A percentile compares a stretch with the other conserved stretches of the same genome.
phyloP scores from a whole-genome alignment of 148 eudicot genomes.

The Amaranthus palmeri region DNA sequence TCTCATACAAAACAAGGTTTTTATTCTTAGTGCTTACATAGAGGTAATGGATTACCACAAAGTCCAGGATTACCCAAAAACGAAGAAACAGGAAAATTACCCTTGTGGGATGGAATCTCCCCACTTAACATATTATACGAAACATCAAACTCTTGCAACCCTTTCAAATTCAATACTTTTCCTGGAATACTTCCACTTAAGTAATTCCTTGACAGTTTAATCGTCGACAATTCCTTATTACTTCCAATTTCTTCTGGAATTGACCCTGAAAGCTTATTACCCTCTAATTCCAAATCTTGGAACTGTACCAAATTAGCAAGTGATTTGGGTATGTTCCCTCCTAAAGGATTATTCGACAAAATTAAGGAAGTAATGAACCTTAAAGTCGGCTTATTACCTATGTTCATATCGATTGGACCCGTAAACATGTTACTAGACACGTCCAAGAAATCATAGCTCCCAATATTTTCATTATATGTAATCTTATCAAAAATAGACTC shows the following conservation, averaged over 20 bases:
- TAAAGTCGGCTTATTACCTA: constrained; percentile 39
- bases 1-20: too few species aligned
- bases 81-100: constrained; percentile 40
- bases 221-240: constrained; percentile 27
- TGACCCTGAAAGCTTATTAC: constrained; percentile 31
- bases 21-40: constrained; percentile 31
- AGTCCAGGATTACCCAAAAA: constrained; percentile 57
- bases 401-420: constrained; percentile 37
- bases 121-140: constrained; percentile 62
- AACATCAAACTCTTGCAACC: constrained; percentile 48
- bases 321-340: constrained; percentile 55
- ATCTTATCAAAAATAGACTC: constrained; percentile 29
- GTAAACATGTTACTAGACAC: constrained; percentile 50
- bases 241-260: constrained; percentile 53
- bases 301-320: constrained; percentile 42
- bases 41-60: constrained; percentile 77
- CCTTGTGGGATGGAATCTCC: constrained; percentile 52
- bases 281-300: constrained; percentile 35
- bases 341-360: constrained; percentile 49
- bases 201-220: constrained; percentile 43
- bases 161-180: constrained; percentile 38
- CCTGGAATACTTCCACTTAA: constrained; percentile 52
- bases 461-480: constrained; percentile 15
- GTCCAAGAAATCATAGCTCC: constrained; percentile 45
- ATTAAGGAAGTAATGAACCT: constrained; percentile 32